A percentile compares a stretch with the other conserved stretches of the same genome.
These are phyloP conservation scores for Pistacia integerrima DNA, from an alignment of 345 rosid species.

Conservation along the genomic window DNA sequence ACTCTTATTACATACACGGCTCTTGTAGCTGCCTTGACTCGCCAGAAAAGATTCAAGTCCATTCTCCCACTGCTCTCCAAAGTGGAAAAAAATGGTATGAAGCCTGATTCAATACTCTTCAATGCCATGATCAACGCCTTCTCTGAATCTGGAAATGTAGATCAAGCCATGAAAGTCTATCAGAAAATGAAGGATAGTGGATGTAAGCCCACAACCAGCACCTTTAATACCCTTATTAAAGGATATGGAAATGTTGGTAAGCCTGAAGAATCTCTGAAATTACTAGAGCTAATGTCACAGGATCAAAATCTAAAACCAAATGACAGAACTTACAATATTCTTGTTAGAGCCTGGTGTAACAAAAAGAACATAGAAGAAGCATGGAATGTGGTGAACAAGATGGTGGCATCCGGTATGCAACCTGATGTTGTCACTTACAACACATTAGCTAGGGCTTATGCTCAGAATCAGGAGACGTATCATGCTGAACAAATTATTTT, in stretches of 20 bases:
- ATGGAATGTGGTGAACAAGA: constrained; percentile 70
- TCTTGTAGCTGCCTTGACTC: constrained; percentile 73
- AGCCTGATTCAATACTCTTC: constrained; percentile 89
- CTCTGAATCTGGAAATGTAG: constrained; percentile 75
- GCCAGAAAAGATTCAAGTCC: constrained; percentile 59
- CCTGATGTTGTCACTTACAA: constrained; percentile 89
- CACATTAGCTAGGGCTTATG: constrained; percentile 78
- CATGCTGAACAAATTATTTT: constrained; percentile 75
- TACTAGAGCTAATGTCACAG: constrained; percentile 57
- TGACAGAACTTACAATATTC: constrained; percentile 76
- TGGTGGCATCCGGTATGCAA: constrained; percentile 64
- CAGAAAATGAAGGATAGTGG: constrained; percentile 75
- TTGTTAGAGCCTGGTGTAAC: constrained; percentile 83
- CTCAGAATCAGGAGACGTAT: constrained; percentile 53
- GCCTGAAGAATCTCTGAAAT: constrained; percentile 70
- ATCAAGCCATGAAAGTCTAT: constrained; percentile 79
- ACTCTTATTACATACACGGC: constrained; percentile 81
- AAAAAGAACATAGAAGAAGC: constrained; percentile 65
- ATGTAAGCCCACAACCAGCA: constrained; percentile 82
- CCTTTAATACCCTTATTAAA: constrained; percentile 85
- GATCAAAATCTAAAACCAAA: constrained; percentile 68
- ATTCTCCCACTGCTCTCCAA: constrained; percentile 59
- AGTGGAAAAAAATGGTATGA: constrained; percentile 71
- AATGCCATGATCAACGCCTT: constrained; percentile 90
- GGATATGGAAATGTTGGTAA: constrained; percentile 77